Base-by-base conservation (phyloP, 768 basidiomycete species). In the Cystoderma amianthinum region DNA sequence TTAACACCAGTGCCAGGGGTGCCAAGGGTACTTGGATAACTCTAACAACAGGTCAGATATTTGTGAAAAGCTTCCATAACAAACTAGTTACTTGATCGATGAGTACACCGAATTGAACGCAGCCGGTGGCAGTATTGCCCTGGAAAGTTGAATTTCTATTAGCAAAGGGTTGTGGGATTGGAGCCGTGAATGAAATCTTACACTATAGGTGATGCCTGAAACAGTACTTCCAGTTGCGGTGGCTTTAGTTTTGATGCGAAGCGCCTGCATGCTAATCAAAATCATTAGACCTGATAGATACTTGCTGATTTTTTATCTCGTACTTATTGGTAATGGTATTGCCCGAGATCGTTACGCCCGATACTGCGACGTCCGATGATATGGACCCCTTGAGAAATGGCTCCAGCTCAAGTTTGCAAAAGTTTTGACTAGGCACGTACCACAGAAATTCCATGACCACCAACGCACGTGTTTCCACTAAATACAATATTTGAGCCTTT, bases 381-480 rank as follows among this genome's bases (percentile, higher is more conserved):
- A 80, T 73, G 6, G 80, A 80, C 15, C 78, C 82, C 77, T 80
- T 25, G n/a, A n/a, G n/a, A n/a, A n/a, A n/a, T n/a, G n/a, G n/a
- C n/a, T n/a, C n/a, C n/a, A n/a, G n/a, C n/a, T n/a, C n/a, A n/a
- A n/a, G n/a, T n/a, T n/a, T n/a, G n/a, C n/a, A n/a, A n/a, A n/a
- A n/a, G n/a, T n/a, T n/a, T n/a, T n/a, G n/a, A 16, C 74, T 65
- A n/a, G n/a, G n/a, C n/a, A n/a, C n/a, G n/a, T 39, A 82, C 82
- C 19, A 84, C 66, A 3, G 78, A 80, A 45, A 82, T 74, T 20
- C 83, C 82, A 37, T 86, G 82, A 2, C 83, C 81, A 19, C 67
- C 66, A 2, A 60, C 56, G 58, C 82, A 84, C 17, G 59, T 61
- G 53, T 82, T 80, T 18, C 71, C 53, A 41, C 60, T 59, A 60